Evolutionary conservation across 2,329 filamentous ascomycete species (phyloP).

Genomic region (Cladophialophora psammophila): DNA sequence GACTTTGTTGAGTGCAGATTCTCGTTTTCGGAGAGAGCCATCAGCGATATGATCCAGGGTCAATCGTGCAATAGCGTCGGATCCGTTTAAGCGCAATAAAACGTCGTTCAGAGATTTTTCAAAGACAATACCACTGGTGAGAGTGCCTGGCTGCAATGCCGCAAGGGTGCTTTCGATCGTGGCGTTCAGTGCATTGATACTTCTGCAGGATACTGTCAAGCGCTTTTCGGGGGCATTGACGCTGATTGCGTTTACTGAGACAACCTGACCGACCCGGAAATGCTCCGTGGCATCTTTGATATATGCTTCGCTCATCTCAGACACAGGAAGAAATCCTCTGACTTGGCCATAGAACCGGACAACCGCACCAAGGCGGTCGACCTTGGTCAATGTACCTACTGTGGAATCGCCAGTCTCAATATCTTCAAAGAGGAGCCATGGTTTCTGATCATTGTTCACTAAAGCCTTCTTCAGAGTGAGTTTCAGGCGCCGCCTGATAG

Average conservation of each 20-base stretch:
- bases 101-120: slow-evolving; percentile 80
- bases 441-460: slow-evolving; percentile 83
- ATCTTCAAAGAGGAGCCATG: slow-evolving; percentile 79
- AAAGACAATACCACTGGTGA: slow-evolving; percentile 80
- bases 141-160: slow-evolving; percentile 70
- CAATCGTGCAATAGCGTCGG: slow-evolving; percentile 78
- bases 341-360: slow-evolving; percentile 91
- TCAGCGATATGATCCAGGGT: slow-evolving; percentile 83
- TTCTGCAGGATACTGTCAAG: slow-evolving; percentile 91
- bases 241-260: slow-evolving; percentile 86
- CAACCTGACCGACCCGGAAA: slow-evolving; percentile 88
- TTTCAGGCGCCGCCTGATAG: slow-evolving; percentile 77
- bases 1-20: slow-evolving; percentile 79
- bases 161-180: slow-evolving; percentile 30
- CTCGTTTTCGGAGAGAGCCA: slow-evolving; percentile 79
- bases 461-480: slow-evolving; percentile 94
- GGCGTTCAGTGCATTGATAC: slow-evolving; percentile 61
- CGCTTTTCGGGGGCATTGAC: slow-evolving; percentile 74
- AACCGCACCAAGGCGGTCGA: slow-evolving; percentile 79
- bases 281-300: slow-evolving; percentile 89
- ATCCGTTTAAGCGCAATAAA: slow-evolving; percentile 76
- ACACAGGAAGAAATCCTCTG: slow-evolving; percentile 85
- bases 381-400: slow-evolving; percentile 84
- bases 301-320: slow-evolving; percentile 97
- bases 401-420: slow-evolving; percentile 77